Evolutionary conservation across 225 moss, liverwort and hornwort species (phyloP), one percentile per base, ranked within the genome.

Genomic region (Pseudisothecium myosuroides): DNA sequence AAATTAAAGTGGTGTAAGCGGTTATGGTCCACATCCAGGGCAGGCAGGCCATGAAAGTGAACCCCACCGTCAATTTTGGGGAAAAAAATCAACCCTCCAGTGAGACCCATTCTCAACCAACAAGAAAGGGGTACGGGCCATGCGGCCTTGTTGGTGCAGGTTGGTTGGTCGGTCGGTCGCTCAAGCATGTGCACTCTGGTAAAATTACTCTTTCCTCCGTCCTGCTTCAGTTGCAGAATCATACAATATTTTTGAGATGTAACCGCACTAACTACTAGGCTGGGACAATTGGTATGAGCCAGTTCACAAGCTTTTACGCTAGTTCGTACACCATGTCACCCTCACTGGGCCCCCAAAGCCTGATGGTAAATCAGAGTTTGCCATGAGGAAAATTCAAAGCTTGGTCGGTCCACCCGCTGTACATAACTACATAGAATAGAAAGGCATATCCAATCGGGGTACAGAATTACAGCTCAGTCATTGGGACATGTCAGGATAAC

Each of bases 231-330:
- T 45, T 52, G 37, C 75, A 81, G 76, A 76, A 91, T 91, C 88
- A 88, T 22, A 55, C 82, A 11, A 86, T 82, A 86, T 88, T 85
- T 85, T 80, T 82, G 54, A 69, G 91, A 91, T 91, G 88, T 55
- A 68, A 69, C 61, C 29, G 15, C 61, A 14, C 45, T 37, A 79
- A 71, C 84, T 4, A n/a, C 43, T 22, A 32, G 2, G 3, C 3
- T 3, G 12, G 77, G 88, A 86, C 88, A 73, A 43, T 26, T 68
- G 62, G 77, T 37, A 50, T 85, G 81, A 6, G 49, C 43, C 23
- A 34, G 66, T 34, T 16, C 86, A 26, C 59, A 20, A 41, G 50
- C 47, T 83, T n/a, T 45, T 28, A 62, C 12, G 45, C 84, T 22
- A 5, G 41, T 43, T n/a, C 4, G 52, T 86, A 88, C 88, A 41